A percentile compares a stretch with the other conserved stretches of the same genome.
Conservation (phyloP, 225 moss, liverwort and hornwort genomes). For the Pleurozium schreberi region DNA sequence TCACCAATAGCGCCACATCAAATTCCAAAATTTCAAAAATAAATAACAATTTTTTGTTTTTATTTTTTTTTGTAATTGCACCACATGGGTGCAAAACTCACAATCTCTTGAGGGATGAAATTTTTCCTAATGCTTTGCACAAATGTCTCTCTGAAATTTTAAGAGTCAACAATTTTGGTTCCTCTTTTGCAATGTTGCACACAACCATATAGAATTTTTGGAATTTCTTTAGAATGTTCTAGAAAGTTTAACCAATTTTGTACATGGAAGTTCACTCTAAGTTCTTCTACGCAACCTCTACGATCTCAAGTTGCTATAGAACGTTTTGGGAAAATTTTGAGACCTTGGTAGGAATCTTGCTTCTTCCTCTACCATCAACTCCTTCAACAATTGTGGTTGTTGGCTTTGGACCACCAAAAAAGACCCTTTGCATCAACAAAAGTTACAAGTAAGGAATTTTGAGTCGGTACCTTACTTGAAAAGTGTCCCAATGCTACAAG, state of each 20-base stretch:
- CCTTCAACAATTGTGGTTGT: too few species aligned
- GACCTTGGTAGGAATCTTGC: neutral
- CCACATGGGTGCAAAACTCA: too few species aligned
- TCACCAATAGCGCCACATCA: too few species aligned
- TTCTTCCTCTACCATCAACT: neutral
- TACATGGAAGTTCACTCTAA: neutral
- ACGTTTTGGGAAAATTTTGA: neutral
- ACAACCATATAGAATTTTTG: too few species aligned
- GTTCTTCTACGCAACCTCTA: neutral
- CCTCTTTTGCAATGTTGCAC: too few species aligned
- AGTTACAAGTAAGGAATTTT: neutral
- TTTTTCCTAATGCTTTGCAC: too few species aligned
- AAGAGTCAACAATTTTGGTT: too few species aligned
- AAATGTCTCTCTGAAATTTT: too few species aligned
- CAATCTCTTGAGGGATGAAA: too few species aligned
- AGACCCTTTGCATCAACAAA: neutral
- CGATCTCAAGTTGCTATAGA: neutral
- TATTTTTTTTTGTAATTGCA: too few species aligned
- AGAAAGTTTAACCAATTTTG: neutral
- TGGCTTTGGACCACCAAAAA: rapidly evolving
- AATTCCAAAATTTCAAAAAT: too few species aligned
- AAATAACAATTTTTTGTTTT: too few species aligned
- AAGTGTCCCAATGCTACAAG: neutral
- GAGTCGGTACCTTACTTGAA: neutral
- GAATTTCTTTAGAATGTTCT: neutral